Evolutionary conservation across 2,329 filamentous ascomycete species (phyloP).

Genomic region (Diaporthe eres): DNA sequence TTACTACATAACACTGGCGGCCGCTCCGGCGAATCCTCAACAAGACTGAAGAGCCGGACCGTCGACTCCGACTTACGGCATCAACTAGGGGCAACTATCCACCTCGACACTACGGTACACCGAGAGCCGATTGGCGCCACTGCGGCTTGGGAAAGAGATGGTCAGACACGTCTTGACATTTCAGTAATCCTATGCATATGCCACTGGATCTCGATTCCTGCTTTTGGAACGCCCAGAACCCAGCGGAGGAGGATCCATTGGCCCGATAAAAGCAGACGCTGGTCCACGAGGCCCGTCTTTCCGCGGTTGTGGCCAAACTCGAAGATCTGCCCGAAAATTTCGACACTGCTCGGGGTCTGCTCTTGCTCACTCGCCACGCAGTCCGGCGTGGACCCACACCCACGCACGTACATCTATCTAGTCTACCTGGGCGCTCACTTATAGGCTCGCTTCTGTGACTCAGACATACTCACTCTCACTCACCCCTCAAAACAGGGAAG

Average conservation of each 20-base stretch:
- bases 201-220: constrained; percentile 9
- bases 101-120: constrained; percentile 8
- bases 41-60: not conserved
- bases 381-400: not conserved
- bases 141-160: not conserved
- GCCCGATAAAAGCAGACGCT: constrained; percentile 14
- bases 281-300: constrained; percentile 34
- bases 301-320: not conserved
- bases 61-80: constrained; percentile 21
- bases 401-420: not conserved
- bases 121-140: constrained; percentile 28
- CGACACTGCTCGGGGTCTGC: constrained; percentile 10
- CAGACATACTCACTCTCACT: not conserved
- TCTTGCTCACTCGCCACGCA: constrained; percentile 21
- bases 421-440: not conserved
- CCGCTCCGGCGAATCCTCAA: not conserved
- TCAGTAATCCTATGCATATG: constrained; percentile 13
- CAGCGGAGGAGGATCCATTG: constrained; percentile 19
- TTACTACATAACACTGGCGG: not conserved
- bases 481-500: not conserved
- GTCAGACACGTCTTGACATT: constrained; percentile 1
- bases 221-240: constrained; percentile 21
- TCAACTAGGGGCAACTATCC: constrained; percentile 14
- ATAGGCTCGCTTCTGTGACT: not conserved
- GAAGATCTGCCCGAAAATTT: constrained; percentile 10